Conservation (phyloP, 495 filamentous ascomycete species). For the Halenospora varia region DNA sequence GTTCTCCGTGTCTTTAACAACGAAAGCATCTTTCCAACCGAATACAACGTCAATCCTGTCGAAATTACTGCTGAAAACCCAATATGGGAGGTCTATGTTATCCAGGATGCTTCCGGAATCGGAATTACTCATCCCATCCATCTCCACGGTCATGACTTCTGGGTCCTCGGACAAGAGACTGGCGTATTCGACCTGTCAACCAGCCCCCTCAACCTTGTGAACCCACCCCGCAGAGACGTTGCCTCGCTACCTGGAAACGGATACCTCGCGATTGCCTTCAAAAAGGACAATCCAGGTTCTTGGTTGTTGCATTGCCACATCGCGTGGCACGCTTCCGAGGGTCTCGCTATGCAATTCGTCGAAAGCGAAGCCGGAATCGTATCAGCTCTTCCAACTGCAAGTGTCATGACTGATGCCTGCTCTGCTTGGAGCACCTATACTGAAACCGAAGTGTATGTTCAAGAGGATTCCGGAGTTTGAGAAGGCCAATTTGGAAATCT, state of each 20-base stretch:
- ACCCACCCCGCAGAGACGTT: conserved; percentile 57
- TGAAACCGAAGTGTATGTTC: conserved; percentile 19
- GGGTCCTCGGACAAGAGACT: conserved; percentile 43
- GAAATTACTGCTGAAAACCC: conserved; percentile 31
- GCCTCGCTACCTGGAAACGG: conserved; percentile 44
- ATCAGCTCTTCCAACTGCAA: conserved; percentile 27
- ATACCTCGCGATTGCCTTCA: conserved; percentile 48
- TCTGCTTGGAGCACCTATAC: conserved; percentile 38
- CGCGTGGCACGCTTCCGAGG: conserved; percentile 48
- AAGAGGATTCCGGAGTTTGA: conserved; percentile 45
- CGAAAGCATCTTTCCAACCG: conserved; percentile 30
- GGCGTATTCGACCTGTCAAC: conserved; percentile 27
- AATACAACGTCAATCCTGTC: conserved; percentile 35
- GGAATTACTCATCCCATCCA: conserved; percentile 45
- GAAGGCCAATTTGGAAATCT: too few relatives aligned
- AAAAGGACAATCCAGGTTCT: conserved; percentile 53
- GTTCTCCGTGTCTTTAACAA: conserved; percentile 32
- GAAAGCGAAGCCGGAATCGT: conserved; percentile 40
- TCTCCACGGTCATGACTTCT: conserved; percentile 57
- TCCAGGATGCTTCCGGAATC: conserved; percentile 28
- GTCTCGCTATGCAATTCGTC: conserved; percentile 45
- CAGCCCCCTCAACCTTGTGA: conserved; percentile 33
- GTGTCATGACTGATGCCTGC: conserved; percentile 34
- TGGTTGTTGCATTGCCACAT: conserved; percentile 60
- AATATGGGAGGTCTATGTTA: conserved; percentile 30